A percentile compares a stretch with the other conserved stretches of the same genome.
These are phyloP conservation scores for Blastocystis sp. DNA, from an alignment of 352 stramenopile species.

Conservation along the genomic window DNA sequence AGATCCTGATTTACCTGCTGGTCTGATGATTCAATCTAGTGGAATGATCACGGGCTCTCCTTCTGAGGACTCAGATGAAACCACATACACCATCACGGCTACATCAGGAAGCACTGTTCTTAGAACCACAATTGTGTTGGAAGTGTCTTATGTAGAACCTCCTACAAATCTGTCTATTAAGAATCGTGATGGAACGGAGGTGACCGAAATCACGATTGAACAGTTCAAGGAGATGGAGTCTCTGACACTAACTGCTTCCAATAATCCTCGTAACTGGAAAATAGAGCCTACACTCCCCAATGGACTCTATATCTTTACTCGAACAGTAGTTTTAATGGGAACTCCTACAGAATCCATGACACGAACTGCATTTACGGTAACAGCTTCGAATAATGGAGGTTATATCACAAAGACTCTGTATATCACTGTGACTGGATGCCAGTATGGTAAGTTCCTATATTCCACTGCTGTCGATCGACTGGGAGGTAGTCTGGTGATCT, in stretches of 20 bases:
- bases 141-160: neutral
- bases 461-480: neutral
- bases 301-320: neutral
- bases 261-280: neutral
- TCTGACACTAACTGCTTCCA: neutral
- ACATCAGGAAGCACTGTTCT: neutral
- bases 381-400: slow-evolving; percentile 27
- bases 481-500: neutral
- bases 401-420: neutral
- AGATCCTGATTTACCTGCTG: neutral
- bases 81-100: neutral
- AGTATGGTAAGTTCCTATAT: slow-evolving; percentile 9
- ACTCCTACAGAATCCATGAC: neutral
- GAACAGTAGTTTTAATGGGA: neutral
- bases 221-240: neutral
- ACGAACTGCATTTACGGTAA: neutral
- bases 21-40: neutral
- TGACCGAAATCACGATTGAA: neutral
- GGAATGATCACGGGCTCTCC: slow-evolving; percentile 12
- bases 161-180: neutral
- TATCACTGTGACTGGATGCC: slow-evolving; percentile 19
- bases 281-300: neutral
- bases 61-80: neutral
- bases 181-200: neutral
- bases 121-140: neutral